Evolutionary conservation across 768 basidiomycete genomes (phyloP), one percentile per base, ranked within the genome.

Genomic region (Russula emetica): DNA sequence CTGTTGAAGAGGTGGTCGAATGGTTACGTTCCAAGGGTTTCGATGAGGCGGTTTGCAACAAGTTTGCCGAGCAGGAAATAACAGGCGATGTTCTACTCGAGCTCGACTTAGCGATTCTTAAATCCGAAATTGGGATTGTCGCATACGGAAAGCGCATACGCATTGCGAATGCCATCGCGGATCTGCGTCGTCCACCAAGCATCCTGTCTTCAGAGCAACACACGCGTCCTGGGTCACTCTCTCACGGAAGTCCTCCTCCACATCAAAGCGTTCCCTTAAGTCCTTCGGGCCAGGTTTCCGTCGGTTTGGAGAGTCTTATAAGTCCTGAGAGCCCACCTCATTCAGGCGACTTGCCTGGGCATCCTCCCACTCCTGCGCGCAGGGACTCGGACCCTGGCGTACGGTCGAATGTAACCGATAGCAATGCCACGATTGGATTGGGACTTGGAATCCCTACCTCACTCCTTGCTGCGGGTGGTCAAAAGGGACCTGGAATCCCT

Each of bases 31-130:
- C 75, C 38, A 92, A 89, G 76, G 91, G 91, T 2, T 97, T 98
- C 61, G 94, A 94, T 67, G 79, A 86, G 54, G 81, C 83, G 52
- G 86, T 94, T 4, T 88, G 88, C 69, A 83, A 85, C 61, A 95
- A 91, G 72, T 98, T 99, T 71, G 85, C 81, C 47, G 96, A 98
- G 76, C 94, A 99, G 85, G 97, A 99, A 77, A 98, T 99, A 59
- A 92, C 94, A 0, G 97, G 97, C 22, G 97, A 99, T 70, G 92
- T 98, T 36, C 83, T 99, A 7, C 85, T 98, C 60, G 96, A 97
- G 70, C 88, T 98, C 64, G 94, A 98, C 66, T 84, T 87, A 60
- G 89, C 88, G 71, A 80, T 97, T 18, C 86, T 99, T 70, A 98
- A 98, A 77, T 80, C 78, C 11, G 95, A 98, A 77, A 88, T 99